Base-by-base conservation (phyloP, 73 alveolate genomes). In the Paramecium bursaria region DNA sequence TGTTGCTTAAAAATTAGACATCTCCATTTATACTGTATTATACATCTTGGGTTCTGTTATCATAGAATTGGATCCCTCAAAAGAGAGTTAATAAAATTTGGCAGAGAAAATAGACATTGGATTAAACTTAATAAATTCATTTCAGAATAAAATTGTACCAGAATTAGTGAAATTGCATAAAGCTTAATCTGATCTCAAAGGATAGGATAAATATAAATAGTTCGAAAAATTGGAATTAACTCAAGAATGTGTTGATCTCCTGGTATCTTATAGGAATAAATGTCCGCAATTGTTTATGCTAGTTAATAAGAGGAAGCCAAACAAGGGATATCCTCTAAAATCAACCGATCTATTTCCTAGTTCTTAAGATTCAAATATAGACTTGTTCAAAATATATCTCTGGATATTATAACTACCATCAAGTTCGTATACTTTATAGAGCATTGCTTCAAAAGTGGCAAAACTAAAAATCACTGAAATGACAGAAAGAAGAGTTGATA, bases 381-480 rank as follows among this genome's bases (percentile, higher is more conserved):
- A 79, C 46, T 35, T 79, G 3, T 74, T 79, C 23, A 79, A 79
- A 25, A 33, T 79, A 0, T 79, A 79, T 22, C 51, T 79, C 13
- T 79, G 89, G 89, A 42, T 79, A 21, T 15, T 79, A 15, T 42
- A 47, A 79, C 48, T 53, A 50, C 75, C 75, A 21, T 49, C 46
- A 31, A 53, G 85, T 11, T 51, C 51, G 5, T 79, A 39, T 22
- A 35, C 50, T 21, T 42, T 61, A 4, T 50, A 61, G 22, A 73
- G 85, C 3, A 50, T 67, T 42, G 61, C 89, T 5, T 79, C 89
- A 4, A 79, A 79, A 44, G 89, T 79, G 1, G 76, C 89, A 2
- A 39, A 39, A 39, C 49, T 79, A 9, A 79, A 79, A 1, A 79
- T 79, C 14, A 50, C 50, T 54, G 29, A 79, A 22, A 54, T 35